A percentile compares a stretch with the other conserved stretches of the same genome.
Conservation (phyloP, 108 stramenopile species). For the Skeletonema menzelii region DNA sequence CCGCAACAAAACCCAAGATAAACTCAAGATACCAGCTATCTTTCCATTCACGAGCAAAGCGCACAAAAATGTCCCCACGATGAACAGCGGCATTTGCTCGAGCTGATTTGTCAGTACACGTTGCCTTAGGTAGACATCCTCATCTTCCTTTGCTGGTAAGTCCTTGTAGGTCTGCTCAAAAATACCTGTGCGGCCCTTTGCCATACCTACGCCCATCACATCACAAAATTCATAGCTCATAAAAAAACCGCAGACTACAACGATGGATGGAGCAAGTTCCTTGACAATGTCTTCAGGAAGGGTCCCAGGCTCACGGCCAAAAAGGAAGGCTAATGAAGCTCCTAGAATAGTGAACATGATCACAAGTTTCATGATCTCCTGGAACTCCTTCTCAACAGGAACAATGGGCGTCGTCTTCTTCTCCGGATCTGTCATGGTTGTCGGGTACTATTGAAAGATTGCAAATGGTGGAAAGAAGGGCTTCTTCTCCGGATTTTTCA, state of each 20-base stretch:
- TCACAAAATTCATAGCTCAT: constrained; percentile 22
- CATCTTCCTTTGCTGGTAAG: constrained; percentile 9
- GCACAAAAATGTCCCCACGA: constrained; percentile 26
- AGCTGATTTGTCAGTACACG: constrained; percentile 49
- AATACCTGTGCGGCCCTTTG: constrained; percentile 19
- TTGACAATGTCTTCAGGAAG: constrained; percentile 11
- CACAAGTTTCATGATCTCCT: constrained; percentile 8
- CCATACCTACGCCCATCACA: constrained; percentile 43
- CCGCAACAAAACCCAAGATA: constrained; percentile 34
- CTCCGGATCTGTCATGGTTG: neutral
- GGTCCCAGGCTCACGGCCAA: constrained; percentile 33
- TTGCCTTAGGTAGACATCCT: constrained; percentile 36
- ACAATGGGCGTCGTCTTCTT: neutral
- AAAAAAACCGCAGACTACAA: constrained; percentile 31
- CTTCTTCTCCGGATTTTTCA: no score
- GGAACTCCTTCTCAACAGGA: neutral
- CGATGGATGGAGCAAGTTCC: constrained; percentile 27
- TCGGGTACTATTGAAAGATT: neutral
- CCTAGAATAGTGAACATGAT: constrained; percentile 15
- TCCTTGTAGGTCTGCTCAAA: constrained; percentile 3
- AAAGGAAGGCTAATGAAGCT: constrained; percentile 6
- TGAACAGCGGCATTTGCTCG: constrained; percentile 39
- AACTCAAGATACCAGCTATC: constrained; percentile 23
- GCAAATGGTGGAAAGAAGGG: neutral
- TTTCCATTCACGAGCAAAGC: constrained; percentile 37